These are phyloP conservation scores for Epichloe bromicola DNA, from an alignment of 2,329 filamentous ascomycete species.

Conservation along the genomic window DNA sequence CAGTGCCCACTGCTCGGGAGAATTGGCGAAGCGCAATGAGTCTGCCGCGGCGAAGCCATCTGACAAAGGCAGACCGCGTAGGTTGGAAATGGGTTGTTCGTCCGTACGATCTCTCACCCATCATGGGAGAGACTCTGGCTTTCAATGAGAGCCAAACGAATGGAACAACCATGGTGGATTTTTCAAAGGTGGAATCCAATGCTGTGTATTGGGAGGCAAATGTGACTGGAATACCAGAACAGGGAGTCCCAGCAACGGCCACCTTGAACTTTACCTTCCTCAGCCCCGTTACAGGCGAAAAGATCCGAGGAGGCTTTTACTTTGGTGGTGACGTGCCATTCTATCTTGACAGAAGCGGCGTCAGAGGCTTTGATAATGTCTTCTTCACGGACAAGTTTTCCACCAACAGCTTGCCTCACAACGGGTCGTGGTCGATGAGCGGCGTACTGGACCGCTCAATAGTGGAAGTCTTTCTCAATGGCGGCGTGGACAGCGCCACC, in stretches of 20 bases:
- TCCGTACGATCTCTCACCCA: constrained; percentile 34
- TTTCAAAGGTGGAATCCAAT: constrained; percentile 32
- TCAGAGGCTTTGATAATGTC: constrained; percentile 15
- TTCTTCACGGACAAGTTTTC: constrained; percentile 22
- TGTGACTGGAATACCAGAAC: constrained; percentile 25
- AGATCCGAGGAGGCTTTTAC: constrained; percentile 14
- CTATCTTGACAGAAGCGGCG: constrained; percentile 17
- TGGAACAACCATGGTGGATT: constrained; percentile 35
- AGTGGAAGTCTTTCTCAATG: constrained; percentile 21
- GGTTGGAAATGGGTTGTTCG: constrained; percentile 38
- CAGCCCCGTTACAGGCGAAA: constrained; percentile 14
- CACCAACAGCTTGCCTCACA: constrained; percentile 7
- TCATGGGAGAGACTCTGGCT: constrained; percentile 32
- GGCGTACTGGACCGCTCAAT: constrained; percentile 24
- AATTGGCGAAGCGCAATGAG: constrained; percentile 21
- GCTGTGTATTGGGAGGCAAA: constrained; percentile 43
- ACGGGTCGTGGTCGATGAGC: constrained; percentile 15
- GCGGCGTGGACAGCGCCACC: constrained; percentile 20
- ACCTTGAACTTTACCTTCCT: constrained; percentile 18
- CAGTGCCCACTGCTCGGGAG: constrained; percentile 18
- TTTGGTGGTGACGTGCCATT: constrained; percentile 15
- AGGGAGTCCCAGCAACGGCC: constrained; percentile 9
- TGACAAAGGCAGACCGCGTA: constrained; percentile 35
- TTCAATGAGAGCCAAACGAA: constrained; percentile 32
- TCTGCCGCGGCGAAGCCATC: constrained; percentile 32